Percentiles rank a stretch among this genome's conserved stretches.
These are phyloP conservation scores for Podospora comata DNA, from an alignment of 495 filamentous ascomycete genomes.

Conservation along the genomic window DNA sequence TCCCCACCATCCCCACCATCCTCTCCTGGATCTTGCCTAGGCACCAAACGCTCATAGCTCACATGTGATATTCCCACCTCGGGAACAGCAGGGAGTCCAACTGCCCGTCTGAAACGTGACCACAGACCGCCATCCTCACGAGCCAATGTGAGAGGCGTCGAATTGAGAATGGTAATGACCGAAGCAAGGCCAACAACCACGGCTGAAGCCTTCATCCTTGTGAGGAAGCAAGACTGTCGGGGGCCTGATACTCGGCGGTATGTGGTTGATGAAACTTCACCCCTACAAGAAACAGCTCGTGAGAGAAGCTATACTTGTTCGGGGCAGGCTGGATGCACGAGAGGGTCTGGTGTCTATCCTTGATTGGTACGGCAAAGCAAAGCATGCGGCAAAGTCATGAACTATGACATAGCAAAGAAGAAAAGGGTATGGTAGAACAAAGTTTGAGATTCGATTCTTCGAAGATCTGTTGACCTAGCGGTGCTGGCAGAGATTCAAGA, in stretches of 20 bases:
- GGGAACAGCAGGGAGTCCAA: conserved; percentile 12
- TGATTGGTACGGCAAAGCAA: neutral
- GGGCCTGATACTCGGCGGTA: neutral
- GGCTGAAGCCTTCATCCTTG: conserved; percentile 38
- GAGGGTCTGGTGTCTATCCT: neutral
- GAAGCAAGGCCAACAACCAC: conserved; percentile 36
- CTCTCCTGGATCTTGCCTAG: conserved; percentile 23
- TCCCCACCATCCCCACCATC: neutral
- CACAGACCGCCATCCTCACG: conserved; percentile 28
- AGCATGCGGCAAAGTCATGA: neutral
- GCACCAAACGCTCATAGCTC: conserved; percentile 10
- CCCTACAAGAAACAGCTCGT: neutral
- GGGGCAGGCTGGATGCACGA: neutral
- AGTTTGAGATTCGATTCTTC: no score
- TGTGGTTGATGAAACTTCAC: neutral
- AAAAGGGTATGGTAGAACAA: neutral
- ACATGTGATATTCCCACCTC: conserved; percentile 8
- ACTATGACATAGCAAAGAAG: neutral
- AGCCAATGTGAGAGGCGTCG: conserved; percentile 29
- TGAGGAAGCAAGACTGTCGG: neutral
- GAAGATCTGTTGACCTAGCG: neutral
- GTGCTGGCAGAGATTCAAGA: neutral
- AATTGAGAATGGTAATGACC: conserved; percentile 33
- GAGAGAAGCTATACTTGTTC: neutral
- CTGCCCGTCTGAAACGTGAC: conserved; percentile 25